phyloP scores from a whole-genome alignment of 78 protist genomes.

The Emiliania huxleyi region DNA sequence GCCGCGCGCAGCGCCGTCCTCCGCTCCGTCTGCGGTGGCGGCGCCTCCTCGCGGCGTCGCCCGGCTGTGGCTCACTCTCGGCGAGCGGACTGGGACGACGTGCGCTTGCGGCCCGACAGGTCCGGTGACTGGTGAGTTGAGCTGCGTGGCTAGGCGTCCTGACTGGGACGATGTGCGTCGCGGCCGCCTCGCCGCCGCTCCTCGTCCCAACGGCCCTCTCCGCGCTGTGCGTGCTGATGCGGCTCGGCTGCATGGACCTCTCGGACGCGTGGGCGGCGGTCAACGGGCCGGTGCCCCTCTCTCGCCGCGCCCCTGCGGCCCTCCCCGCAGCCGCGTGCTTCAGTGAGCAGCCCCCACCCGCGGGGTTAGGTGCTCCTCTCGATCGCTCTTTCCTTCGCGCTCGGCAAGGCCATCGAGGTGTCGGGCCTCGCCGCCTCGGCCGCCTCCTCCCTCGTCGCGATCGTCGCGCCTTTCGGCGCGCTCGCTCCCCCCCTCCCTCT shows the following conservation, averaged over 20 bases:
- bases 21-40: no score
- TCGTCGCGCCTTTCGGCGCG: neutral
- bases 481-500: neutral
- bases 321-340: no score
- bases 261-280: neutral
- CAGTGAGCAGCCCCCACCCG: no score
- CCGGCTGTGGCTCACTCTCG: slow-evolving; percentile 11
- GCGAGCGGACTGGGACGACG: no score
- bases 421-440: neutral
- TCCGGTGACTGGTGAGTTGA: no score
- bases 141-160: no score
- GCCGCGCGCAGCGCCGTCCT: no score
- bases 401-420: neutral
- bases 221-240: neutral
- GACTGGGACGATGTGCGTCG: neutral
- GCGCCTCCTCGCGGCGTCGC: neutral
- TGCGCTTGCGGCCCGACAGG: no score
- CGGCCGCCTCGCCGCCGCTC: neutral
- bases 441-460: neutral
- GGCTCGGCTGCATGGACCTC: neutral
- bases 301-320: no score
- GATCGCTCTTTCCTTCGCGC: slow-evolving; percentile 14
- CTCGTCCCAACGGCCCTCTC: neutral
- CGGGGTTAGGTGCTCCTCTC: no score
- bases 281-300: slow-evolving; percentile 21